Conservation (phyloP, 768 basidiomycete species). For the Amyloporia xantha region DNA sequence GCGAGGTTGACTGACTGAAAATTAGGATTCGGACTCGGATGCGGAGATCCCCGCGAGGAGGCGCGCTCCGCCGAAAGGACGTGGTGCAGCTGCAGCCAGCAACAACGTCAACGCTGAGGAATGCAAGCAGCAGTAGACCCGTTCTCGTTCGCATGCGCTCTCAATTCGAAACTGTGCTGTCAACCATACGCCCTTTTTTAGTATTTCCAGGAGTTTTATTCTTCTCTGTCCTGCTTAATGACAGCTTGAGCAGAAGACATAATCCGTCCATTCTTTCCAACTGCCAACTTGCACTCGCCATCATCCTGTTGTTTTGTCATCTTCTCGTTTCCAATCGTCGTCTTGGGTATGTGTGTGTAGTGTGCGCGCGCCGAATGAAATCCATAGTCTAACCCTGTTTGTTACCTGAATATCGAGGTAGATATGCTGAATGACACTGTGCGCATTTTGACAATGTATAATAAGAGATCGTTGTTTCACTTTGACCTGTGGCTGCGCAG, state of each 20-base stretch:
- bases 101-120: conserved; percentile 71
- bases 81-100: conserved; percentile 33
- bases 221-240: background rate
- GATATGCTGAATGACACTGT: no score
- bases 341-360: background rate
- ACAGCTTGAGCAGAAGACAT: background rate
- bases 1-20: no score
- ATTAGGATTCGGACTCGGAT: conserved; percentile 69
- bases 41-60: conserved; percentile 44
- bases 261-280: background rate
- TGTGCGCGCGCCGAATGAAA: no score
- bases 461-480: no score
- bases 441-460: no score
- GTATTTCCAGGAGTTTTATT: background rate
- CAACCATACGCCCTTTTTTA: background rate
- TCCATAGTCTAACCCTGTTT: no score
- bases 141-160: background rate
- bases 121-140: conserved; percentile 80
- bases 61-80: conserved; percentile 53
- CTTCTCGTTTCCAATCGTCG: background rate
- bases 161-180: background rate
- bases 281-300: no score
- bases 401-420: no score
- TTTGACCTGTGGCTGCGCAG: no score
- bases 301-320: background rate